Evolutionary conservation across 768 basidiomycete species (phyloP).

Genomic region (Pleurotus tuoliensis): DNA sequence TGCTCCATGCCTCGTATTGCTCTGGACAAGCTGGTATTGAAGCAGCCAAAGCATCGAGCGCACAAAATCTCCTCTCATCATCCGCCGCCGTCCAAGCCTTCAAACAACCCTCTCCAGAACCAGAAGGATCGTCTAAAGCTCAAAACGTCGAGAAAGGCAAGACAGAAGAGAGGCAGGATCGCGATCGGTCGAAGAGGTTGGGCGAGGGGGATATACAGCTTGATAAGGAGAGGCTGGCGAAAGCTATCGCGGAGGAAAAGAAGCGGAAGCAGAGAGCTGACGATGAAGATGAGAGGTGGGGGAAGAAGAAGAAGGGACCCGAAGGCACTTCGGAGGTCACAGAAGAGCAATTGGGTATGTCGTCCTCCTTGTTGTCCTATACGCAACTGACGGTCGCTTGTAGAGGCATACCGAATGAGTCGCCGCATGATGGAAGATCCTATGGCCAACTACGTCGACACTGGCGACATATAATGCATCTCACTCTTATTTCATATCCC

Average conservation of each 20-base stretch:
- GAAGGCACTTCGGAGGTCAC: constrained; percentile 75
- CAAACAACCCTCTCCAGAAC: constrained; percentile 11
- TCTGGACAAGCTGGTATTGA: constrained; percentile 82
- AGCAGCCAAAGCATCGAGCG: constrained; percentile 73
- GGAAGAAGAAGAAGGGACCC: constrained; percentile 56
- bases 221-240: constrained; percentile 63
- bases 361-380: constrained; percentile 3
- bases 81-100: constrained; percentile 17
- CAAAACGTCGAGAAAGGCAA: constrained; percentile 9
- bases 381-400: constrained; percentile 15
- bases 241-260: constrained; percentile 74
- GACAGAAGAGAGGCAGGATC: constrained; percentile 33
- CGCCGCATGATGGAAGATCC: constrained; percentile 78
- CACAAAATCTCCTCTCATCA: constrained; percentile 48
- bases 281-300: constrained; percentile 51
- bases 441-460: constrained; percentile 89
- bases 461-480: constrained; percentile 23
- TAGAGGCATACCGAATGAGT: constrained; percentile 91
- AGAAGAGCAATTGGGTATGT: constrained; percentile 81
- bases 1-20: constrained; percentile 84
- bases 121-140: constrained; percentile 21
- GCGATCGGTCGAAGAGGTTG: constrained; percentile 64
- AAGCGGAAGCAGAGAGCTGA: constrained; percentile 68
- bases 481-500: too few relatives aligned
- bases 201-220: constrained; percentile 81